These are phyloP conservation scores for Nannochloris sp. DNA, from an alignment of 139 green algal species.

Conservation along the genomic window DNA sequence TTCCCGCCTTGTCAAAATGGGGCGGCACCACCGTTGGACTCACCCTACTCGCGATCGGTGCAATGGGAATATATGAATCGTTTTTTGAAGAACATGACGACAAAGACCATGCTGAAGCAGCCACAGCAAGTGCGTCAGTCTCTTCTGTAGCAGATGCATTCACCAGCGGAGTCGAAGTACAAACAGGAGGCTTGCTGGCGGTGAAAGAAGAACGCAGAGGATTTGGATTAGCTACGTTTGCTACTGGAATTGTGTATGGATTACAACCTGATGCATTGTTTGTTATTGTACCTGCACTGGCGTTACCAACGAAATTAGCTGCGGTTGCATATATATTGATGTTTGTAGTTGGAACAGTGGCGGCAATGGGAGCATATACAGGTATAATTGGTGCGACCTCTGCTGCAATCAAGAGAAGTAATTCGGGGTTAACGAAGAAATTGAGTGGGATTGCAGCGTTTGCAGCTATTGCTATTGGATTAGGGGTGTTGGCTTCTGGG, in stretches of 20 bases:
- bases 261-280: constrained; percentile 96
- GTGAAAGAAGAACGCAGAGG: constrained; percentile 13
- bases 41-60: constrained; percentile 89
- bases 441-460: constrained; percentile 54
- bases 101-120: constrained; percentile 1
- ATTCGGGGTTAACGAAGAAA: constrained; percentile 57
- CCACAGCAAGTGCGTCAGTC: neutral
- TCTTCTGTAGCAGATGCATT: constrained; percentile 4
- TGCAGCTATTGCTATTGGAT: constrained; percentile 62
- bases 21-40: constrained; percentile 72
- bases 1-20: constrained; percentile 69
- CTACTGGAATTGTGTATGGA: constrained; percentile 92
- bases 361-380: constrained; percentile 94
- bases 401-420: constrained; percentile 53
- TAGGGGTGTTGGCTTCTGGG: constrained; percentile 52
- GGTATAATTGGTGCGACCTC: constrained; percentile 74
- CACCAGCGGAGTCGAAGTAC: neutral
- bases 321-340: constrained; percentile 81
- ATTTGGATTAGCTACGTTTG: constrained; percentile 71
- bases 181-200: constrained; percentile 20
- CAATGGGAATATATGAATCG: constrained; percentile 82
- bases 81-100: constrained; percentile 37
- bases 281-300: constrained; percentile 90
- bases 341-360: constrained; percentile 93
- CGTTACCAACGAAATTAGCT: constrained; percentile 82